Evolutionary conservation across 257 asterid species (phyloP).

Genomic region (Datura wrightii): DNA sequence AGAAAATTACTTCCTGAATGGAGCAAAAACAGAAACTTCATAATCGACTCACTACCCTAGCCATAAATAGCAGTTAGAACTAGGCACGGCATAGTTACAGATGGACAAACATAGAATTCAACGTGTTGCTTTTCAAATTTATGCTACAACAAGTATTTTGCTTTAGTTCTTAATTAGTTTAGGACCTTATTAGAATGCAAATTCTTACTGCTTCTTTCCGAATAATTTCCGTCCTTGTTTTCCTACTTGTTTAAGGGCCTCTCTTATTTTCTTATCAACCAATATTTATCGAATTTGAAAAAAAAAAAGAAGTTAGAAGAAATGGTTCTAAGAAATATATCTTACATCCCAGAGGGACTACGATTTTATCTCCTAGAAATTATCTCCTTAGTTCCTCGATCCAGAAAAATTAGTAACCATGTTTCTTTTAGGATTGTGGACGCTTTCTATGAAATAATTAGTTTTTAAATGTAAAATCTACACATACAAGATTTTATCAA

Average conservation of each 20-base stretch:
- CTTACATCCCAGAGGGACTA: not conserved
- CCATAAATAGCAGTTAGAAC: not conserved
- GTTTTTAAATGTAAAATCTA: not conserved
- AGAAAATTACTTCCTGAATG: not conserved
- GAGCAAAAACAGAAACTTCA: constrained; percentile 17
- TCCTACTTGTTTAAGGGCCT: not conserved
- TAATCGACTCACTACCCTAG: constrained; percentile 2
- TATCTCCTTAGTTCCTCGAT: not conserved
- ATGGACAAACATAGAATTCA: not conserved
- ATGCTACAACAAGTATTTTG: not conserved
- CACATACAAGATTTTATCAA: not conserved
- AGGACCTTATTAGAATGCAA: constrained; percentile 9
- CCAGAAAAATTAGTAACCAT: not conserved
- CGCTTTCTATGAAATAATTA: too few species aligned
- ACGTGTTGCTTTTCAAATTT: not conserved
- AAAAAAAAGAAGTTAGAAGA: not conserved
- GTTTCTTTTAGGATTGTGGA: not conserved
- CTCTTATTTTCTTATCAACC: not conserved
- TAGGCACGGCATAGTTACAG: not conserved
- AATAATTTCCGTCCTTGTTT: constrained; percentile 15
- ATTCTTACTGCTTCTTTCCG: not conserved
- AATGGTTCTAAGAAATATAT: not conserved
- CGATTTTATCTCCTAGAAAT: not conserved
- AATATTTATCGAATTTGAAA: not conserved
- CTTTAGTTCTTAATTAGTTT: constrained; percentile 1